Base-by-base conservation (phyloP, 1,284 basidiomycete species). In the Cystobasidiaceae sp. region DNA sequence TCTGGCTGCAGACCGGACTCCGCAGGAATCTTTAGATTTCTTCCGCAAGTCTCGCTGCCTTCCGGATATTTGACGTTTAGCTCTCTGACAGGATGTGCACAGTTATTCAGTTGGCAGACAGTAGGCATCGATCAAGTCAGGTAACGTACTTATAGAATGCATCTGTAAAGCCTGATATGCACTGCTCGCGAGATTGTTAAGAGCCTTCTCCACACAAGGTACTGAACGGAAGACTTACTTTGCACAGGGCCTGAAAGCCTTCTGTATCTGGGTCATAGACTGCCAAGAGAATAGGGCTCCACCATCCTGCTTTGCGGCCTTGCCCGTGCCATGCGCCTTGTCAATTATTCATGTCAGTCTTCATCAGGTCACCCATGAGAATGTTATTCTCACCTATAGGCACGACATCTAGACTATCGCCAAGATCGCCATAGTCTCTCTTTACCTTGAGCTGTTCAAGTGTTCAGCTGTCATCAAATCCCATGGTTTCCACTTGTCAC, bases 291-390 rank as follows among this genome's bases (percentile, higher is more conserved):
- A 96, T 85, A 0, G 93, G 93, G 68, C 86, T 88, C 90, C 92
- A 97, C 91, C 91, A 96, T 28, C 84, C 83, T 8, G 86, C 87
- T 77, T 96, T 97, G 34, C 91, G 80, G n/a, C 93, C 93, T 76
- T 87, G 88, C 45, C 93, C 93, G 78, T 93, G 86, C 90, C 89
- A 93, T 19, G 88, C 89, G 37, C 86, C 89, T 56, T 19, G 6
- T n/a, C 11, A 66, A 89, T 82, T 2, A 52, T 64, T 45, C 37
- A 44, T n/a, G 11, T n/a, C 21, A 44, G 37, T 19, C 7, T 11
- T 27, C 27, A 37, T 59, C n/a, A 49, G 48, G 27, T n/a, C 21
- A 17, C 19, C 19, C 25, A 21, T 28, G 28, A 9, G 19, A 37
- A n/a, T 9, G 17, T 11, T 33, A 6, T 7, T 4, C 50, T 37